Percentiles rank a stretch among this genome's conserved stretches.
Conservation (phyloP, 2,329 filamentous ascomycete species). For the Didymella pomorum region DNA sequence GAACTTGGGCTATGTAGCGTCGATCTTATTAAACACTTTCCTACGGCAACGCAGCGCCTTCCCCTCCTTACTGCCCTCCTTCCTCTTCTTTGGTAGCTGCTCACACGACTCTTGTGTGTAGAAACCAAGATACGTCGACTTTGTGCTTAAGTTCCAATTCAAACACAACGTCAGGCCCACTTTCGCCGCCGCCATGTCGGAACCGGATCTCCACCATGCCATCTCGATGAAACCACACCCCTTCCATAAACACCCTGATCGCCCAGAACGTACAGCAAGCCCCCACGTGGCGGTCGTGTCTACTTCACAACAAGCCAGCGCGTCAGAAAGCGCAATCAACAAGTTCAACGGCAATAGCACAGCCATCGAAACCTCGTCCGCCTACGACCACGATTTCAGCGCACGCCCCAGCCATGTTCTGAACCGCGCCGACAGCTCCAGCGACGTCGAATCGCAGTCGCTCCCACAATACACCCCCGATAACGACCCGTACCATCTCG, state of each 20-base stretch:
- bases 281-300: constrained; percentile 39
- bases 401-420: constrained; percentile 47
- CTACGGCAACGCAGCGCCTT: background rate
- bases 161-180: background rate
- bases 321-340: constrained; percentile 23
- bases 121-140: background rate
- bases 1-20: constrained; percentile 16
- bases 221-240: constrained; percentile 59
- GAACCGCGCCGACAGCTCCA: constrained; percentile 26
- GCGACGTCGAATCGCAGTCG: constrained; percentile 56
- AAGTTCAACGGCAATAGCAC: constrained; percentile 50
- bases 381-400: constrained; percentile 46
- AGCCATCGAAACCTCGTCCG: constrained; percentile 48
- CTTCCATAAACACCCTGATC: constrained; percentile 47
- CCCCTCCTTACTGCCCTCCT: background rate
- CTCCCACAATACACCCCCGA: constrained; percentile 67
- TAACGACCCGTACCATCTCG: constrained; percentile 83
- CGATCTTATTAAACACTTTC: constrained; percentile 16
- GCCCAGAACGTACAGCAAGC: constrained; percentile 40
- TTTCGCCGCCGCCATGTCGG: constrained; percentile 41
- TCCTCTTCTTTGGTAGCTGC: background rate
- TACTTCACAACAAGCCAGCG: constrained; percentile 25
- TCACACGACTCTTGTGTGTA: background rate
- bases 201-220: constrained; percentile 58
- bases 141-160: background rate